Conservation (phyloP, 148 eudicot species). For the Fagopyrum esculentum region DNA sequence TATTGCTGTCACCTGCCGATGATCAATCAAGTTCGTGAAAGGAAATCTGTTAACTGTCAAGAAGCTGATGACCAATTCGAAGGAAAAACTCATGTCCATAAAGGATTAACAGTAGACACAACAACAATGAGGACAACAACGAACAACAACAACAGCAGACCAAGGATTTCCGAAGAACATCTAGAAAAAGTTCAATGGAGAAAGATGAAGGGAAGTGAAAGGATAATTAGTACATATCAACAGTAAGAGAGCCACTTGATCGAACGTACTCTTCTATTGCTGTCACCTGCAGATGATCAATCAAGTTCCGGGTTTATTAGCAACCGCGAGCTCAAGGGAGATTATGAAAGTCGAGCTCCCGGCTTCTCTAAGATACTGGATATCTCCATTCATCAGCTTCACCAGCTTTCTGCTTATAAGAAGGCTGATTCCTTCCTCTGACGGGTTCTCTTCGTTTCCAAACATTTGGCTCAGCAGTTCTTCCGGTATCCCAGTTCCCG, state of each 20-base stretch:
- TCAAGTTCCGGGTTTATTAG: constrained; percentile 18
- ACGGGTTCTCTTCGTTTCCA: constrained; percentile 40
- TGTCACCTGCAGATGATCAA: constrained; percentile 3
- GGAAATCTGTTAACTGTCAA: neutral
- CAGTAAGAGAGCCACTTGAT: neutral
- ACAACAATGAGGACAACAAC: neutral
- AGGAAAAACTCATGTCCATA: neutral
- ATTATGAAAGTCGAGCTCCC: constrained; percentile 68
- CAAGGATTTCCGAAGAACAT: neutral
- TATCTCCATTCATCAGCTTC: constrained; percentile 91
- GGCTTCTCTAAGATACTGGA: constrained; percentile 74
- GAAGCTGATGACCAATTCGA: neutral
- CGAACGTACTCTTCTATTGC: neutral
- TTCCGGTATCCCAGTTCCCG: constrained; percentile 76
- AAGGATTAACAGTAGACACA: neutral
- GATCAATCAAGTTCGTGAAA: neutral
- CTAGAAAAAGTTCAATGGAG: neutral
- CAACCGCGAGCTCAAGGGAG: constrained; percentile 62
- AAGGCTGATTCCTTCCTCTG: constrained; percentile 82
- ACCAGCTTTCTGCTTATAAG: constrained; percentile 69
- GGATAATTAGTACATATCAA: constrained; percentile 11
- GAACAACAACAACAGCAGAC: neutral
- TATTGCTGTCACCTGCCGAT: too few relatives aligned
- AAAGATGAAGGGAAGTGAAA: neutral
- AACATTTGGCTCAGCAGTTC: constrained; percentile 76